Evolutionary conservation across 352 stramenopile species (phyloP).

Genomic region (Globisporangium okanoganense): DNA sequence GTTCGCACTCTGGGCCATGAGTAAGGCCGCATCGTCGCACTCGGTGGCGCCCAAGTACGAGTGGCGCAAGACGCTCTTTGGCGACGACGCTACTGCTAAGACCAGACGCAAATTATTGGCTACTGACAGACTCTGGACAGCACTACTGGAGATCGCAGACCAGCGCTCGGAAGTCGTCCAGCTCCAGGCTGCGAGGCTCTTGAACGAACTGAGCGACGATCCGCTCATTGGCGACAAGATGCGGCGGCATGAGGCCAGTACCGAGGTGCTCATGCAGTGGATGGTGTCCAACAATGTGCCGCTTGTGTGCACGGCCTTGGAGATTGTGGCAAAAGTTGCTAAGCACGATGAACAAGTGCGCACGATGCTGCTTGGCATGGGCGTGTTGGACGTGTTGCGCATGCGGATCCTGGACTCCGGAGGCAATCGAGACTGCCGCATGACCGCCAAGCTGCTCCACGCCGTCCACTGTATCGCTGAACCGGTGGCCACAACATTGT

Average conservation of each 20-base stretch:
- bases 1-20: conserved; percentile 67
- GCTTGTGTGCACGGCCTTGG: conserved; percentile 32
- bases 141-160: conserved; percentile 23
- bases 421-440: conserved; percentile 26
- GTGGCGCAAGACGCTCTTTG: conserved; percentile 57
- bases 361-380: conserved; percentile 29
- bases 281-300: conserved; percentile 27
- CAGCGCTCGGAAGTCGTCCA: conserved; percentile 31
- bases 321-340: conserved; percentile 43
- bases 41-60: conserved; percentile 37
- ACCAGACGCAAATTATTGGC: conserved; percentile 48
- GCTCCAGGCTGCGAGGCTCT: conserved; percentile 38
- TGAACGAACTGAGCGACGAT: conserved; percentile 43
- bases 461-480: conserved; percentile 48
- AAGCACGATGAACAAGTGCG: conserved; percentile 27
- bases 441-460: conserved; percentile 48
- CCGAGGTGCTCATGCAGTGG: conserved; percentile 41
- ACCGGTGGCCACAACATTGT: too few relatives aligned
- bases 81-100: conserved; percentile 47
- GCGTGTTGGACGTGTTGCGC: conserved; percentile 40
- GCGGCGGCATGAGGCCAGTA: conserved; percentile 18
- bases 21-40: conserved; percentile 37
- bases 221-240: conserved; percentile 18
- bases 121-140: conserved; percentile 49
- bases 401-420: conserved; percentile 25